Conservation (phyloP, 305 asterid genomes). For the Vinca major region DNA sequence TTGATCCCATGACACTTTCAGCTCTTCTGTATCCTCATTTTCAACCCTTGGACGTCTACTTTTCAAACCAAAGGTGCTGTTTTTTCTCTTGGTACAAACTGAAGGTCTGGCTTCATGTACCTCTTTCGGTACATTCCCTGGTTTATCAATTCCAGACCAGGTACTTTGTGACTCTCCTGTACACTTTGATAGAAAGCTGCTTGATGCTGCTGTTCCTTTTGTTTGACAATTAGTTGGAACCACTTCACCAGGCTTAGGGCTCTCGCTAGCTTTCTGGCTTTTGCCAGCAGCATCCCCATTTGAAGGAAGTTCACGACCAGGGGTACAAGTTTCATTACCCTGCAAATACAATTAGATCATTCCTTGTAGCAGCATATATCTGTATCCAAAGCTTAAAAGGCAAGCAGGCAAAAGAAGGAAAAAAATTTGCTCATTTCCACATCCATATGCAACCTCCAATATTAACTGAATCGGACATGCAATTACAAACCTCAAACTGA, state of each 20-base stretch:
- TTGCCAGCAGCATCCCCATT: constrained; percentile 33
- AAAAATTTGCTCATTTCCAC: background rate
- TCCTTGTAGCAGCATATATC: background rate
- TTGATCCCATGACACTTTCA: constrained; percentile 68
- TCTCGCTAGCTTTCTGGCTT: constrained; percentile 30
- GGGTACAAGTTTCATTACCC: constrained; percentile 50
- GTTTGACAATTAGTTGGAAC: constrained; percentile 7
- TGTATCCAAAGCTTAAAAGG: background rate
- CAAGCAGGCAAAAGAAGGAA: background rate
- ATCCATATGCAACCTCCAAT: background rate
- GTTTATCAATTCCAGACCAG: constrained; percentile 27
- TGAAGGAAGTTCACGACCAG: constrained; percentile 21
- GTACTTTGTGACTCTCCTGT: constrained; percentile 26
- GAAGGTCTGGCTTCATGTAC: constrained; percentile 35
- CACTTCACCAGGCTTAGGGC: constrained; percentile 18
- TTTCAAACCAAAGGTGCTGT: constrained; percentile 44
- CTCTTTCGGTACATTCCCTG: constrained; percentile 34
- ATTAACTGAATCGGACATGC: background rate
- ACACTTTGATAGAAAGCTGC: constrained; percentile 20
- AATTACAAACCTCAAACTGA: background rate
- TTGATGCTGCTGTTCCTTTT: constrained; percentile 21
- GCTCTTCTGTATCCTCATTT: constrained; percentile 45
- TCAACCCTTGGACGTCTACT: constrained; percentile 58
- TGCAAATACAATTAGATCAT: constrained; percentile 22
- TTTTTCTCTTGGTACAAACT: constrained; percentile 53